Conservation (phyloP, 1,284 basidiomycete species). For the Sparassis latifolia region DNA sequence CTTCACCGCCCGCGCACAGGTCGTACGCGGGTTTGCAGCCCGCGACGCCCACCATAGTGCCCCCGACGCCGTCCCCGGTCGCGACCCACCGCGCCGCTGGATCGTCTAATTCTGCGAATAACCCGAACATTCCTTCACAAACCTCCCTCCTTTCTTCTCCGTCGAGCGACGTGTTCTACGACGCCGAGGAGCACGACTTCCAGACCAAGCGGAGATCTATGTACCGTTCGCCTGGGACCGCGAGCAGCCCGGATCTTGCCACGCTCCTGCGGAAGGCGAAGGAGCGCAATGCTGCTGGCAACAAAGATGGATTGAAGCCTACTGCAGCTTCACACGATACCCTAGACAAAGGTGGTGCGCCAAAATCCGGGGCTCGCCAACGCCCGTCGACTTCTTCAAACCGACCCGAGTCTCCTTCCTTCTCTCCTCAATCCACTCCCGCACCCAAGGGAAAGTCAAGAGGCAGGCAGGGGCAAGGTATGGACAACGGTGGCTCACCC, state of each 20-base stretch:
- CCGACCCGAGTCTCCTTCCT: slow-evolving; percentile 9
- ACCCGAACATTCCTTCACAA: slow-evolving; percentile 9
- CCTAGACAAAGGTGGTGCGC: slow-evolving; percentile 8
- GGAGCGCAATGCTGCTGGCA: slow-evolving; percentile 43
- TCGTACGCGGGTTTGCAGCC: slow-evolving; percentile 25
- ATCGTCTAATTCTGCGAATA: slow-evolving; percentile 9
- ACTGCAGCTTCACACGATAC: slow-evolving; percentile 40
- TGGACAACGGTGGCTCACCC: slow-evolving; percentile 6
- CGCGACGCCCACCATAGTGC: slow-evolving; percentile 48
- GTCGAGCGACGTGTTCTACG: slow-evolving; percentile 51
- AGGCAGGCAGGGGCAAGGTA: slow-evolving; percentile 15
- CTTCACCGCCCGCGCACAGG: slow-evolving; percentile 20
- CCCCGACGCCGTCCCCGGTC: slow-evolving; percentile 46
- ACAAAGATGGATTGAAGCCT: slow-evolving; percentile 40
- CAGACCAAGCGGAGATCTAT: slow-evolving; percentile 75
- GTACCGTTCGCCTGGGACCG: slow-evolving; percentile 82
- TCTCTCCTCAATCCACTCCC: slow-evolving; percentile 11
- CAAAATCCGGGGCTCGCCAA: slow-evolving; percentile 16
- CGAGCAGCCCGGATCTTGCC: slow-evolving; percentile 83
- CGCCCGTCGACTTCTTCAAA: slow-evolving; percentile 29
- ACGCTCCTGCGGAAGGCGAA: slow-evolving; percentile 78
- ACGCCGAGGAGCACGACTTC: slow-evolving; percentile 57
- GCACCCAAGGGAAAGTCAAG: slow-evolving; percentile 13
- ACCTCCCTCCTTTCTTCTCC: slow-evolving; percentile 32
- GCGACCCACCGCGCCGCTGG: slow-evolving; percentile 20